Percentiles rank a stretch among this genome's conserved stretches.
phyloP scores from a whole-genome alignment of 805 yeast species.

The Yamadazyma insecticola region DNA sequence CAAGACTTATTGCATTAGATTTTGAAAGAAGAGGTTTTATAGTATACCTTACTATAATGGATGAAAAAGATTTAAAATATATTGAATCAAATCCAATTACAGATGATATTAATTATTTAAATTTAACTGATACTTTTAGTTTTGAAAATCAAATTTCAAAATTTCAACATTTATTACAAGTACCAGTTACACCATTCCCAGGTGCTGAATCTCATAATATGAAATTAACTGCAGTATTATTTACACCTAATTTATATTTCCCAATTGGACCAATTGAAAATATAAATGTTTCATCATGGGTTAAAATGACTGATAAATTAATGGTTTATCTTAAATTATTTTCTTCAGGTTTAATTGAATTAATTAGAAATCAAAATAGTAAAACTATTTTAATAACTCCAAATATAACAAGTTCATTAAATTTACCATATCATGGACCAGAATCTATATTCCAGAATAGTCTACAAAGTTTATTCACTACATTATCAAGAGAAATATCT shows the following conservation, averaged over 20 bases:
- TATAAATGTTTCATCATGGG: conserved; percentile 50
- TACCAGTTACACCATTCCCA: conserved; percentile 55
- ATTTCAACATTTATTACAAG: conserved; percentile 45
- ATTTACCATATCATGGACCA: conserved; percentile 60
- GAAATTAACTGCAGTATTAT: conserved; percentile 58
- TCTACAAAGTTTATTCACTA: conserved; percentile 31
- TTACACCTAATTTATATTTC: conserved; percentile 66
- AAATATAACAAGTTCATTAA: conserved; percentile 48
- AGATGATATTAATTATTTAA: conserved; percentile 64
- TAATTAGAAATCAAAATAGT: conserved; percentile 48
- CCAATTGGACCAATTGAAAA: conserved; percentile 67
- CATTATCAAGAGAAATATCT: conserved; percentile 30
- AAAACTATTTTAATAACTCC: conserved; percentile 53
- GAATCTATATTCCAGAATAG: conserved; percentile 53
- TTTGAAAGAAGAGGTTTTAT: conserved; percentile 77
- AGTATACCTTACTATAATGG: conserved; percentile 70
- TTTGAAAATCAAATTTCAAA: conserved; percentile 45
- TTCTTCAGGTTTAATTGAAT: conserved; percentile 49
- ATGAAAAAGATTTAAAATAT: conserved; percentile 51
- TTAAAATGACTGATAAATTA: conserved; percentile 41
- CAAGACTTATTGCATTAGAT: conserved; percentile 66
- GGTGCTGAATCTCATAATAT: conserved; percentile 55
- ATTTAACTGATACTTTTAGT: conserved; percentile 44
- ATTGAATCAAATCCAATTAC: conserved; percentile 54
- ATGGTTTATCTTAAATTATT: conserved; percentile 48